phyloP scores from a whole-genome alignment of 2,329 filamentous ascomycete species.

The Diaporthe citri region DNA sequence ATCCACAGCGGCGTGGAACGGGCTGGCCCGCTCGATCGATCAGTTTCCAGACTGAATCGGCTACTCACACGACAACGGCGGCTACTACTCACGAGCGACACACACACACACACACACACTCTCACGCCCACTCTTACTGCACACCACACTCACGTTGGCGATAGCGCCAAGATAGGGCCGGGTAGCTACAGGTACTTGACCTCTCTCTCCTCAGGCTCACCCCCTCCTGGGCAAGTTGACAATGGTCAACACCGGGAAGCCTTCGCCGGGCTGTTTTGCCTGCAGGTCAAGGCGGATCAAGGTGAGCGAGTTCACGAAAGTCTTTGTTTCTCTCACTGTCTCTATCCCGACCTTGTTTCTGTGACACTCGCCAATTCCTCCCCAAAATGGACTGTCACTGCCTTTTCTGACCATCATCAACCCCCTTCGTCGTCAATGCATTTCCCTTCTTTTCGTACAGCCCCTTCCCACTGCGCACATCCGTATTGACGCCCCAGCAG shows the following conservation, averaged over 20 bases:
- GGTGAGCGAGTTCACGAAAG: slow-evolving; percentile 20
- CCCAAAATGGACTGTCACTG: neutral
- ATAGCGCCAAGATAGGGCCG: neutral
- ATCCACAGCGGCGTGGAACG: slow-evolving; percentile 20
- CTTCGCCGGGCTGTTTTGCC: slow-evolving; percentile 40
- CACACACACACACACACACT: neutral
- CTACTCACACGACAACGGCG: slow-evolving; percentile 6
- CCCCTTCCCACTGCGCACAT: neutral
- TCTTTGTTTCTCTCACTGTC: neutral
- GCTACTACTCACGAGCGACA: slow-evolving; percentile 8
- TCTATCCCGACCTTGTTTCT: neutral
- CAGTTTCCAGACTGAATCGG: slow-evolving; percentile 2
- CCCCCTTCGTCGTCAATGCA: neutral
- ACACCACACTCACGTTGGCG: neutral
- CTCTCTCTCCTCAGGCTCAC: neutral
- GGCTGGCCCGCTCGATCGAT: slow-evolving; percentile 23
- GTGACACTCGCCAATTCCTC: too few relatives aligned
- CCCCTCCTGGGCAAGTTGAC: neutral
- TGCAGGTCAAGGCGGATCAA: slow-evolving; percentile 40
- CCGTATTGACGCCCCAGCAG: slow-evolving; percentile 12
- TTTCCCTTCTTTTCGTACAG: neutral
- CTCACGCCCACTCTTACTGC: neutral
- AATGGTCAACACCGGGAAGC: slow-evolving; percentile 41
- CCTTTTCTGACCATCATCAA: neutral
- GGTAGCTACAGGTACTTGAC: neutral